Evolutionary conservation across 164 flowering plant species (phyloP), one percentile per base, ranked within the genome.

Genomic region (Nelumbo lutea): DNA sequence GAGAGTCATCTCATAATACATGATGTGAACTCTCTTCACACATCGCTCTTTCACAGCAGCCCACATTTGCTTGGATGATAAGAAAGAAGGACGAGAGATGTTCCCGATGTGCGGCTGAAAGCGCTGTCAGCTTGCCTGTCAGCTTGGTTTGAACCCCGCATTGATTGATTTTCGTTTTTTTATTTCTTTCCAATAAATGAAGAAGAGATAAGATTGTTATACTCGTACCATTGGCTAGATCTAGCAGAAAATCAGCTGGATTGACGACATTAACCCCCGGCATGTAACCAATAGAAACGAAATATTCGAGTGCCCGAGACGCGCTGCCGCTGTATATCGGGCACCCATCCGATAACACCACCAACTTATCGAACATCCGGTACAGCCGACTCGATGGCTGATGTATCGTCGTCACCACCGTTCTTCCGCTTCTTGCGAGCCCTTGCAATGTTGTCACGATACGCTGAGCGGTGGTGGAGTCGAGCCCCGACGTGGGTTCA

Each of bases 401-500:
- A 72, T 94, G 97, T 40, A 94, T 85, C 15, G 97, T 94, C 6
- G 96, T 83, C 6, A 94, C 74, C 61, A 94, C 83, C 2, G 96
- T 84, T 70, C 96, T 72, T 0, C 96, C 98, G 0, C 91, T 95
- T 2, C 83, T 80, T 0, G 97, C 97, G 66, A 94, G 77, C 65
- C 83, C 80, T 39, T 79, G 78, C 59, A 91, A 68, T 42, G 93
- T 86, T 3, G 78, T 76, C 15, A 94, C 72, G 6, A 90, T 85
- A 8, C 91, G 80, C 61, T 82, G 89, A 1, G 98, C 95, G 7
- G 97, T 90, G 61, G 98, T 94, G 9, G 98, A 90, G 68, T 91
- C 98, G 6, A 94, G 86, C 62, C 98, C 98, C 0, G 98, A 94
- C 0, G 97, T 94, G 10, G 98, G 98, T 78, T 94, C 98, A 72